Evolutionary conservation across 2,329 filamentous ascomycete species (phyloP).

Genomic region (Botrytis elliptica): DNA sequence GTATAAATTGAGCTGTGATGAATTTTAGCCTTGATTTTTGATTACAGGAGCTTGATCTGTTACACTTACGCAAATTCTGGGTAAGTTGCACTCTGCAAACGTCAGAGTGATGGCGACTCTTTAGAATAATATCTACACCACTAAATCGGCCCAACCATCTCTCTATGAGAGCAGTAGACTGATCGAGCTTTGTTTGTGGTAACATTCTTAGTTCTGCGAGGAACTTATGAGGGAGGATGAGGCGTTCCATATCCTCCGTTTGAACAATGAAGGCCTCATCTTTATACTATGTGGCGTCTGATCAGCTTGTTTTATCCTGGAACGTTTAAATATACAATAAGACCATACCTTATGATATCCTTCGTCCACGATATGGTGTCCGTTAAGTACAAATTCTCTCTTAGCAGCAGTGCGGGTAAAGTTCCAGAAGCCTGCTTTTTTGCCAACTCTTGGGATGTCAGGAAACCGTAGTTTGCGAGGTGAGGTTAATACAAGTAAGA

Average conservation of each 20-base stretch:
- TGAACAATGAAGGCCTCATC: neutral
- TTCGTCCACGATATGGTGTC: constrained; percentile 2
- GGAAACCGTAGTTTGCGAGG: neutral
- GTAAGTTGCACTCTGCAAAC: constrained; percentile 15
- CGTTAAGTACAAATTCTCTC: neutral
- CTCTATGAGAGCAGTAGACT: constrained; percentile 11
- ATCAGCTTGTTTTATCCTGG: neutral
- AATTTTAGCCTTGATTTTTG: neutral
- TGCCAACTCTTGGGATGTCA: neutral
- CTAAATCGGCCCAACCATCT: constrained; percentile 4
- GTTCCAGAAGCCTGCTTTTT: neutral
- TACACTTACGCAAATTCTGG: constrained; percentile 9
- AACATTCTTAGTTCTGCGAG: constrained; percentile 9
- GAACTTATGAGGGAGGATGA: neutral
- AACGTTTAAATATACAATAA: neutral
- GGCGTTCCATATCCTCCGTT: constrained; percentile 2
- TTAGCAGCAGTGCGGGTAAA: neutral
- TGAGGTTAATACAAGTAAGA: neutral
- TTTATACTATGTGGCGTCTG: neutral
- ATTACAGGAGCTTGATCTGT: neutral
- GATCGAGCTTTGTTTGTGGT: constrained; percentile 8
- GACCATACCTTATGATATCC: neutral
- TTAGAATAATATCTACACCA: constrained; percentile 8
- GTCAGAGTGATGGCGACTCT: constrained; percentile 12
- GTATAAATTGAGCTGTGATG: neutral